These are phyloP conservation scores for Saussurea involucrata DNA, from an alignment of 129 eudicot species.

Conservation along the genomic window DNA sequence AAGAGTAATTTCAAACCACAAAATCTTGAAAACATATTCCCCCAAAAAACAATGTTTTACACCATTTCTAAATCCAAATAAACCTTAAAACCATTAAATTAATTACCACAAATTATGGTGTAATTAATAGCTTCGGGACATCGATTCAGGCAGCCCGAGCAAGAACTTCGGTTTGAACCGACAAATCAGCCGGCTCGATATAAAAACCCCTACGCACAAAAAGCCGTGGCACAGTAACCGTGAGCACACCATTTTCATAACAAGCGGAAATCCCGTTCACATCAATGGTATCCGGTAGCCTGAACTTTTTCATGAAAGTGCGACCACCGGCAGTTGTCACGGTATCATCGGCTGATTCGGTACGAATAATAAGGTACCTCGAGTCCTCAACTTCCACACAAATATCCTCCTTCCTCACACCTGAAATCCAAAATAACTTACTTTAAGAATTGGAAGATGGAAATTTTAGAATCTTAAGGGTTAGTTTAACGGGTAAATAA, in stretches of 20 bases:
- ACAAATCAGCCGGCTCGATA: slow-evolving; percentile 57
- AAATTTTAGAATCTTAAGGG: neutral
- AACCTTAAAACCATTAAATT: neutral
- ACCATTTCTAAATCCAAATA: neutral
- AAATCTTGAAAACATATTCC: neutral
- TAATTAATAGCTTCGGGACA: neutral
- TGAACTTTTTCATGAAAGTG: slow-evolving; percentile 63
- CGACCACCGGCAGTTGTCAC: slow-evolving; percentile 33
- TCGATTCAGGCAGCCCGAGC: slow-evolving; percentile 78
- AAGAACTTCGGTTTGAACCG: slow-evolving; percentile 37
- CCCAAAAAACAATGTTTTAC: slow-evolving; percentile 9
- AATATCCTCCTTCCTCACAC: slow-evolving; percentile 80
- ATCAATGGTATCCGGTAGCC: slow-evolving; percentile 69
- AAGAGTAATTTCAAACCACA: slow-evolving; percentile 3
- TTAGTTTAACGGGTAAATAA: neutral
- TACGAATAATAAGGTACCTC: slow-evolving; percentile 75
- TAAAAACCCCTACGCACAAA: slow-evolving; percentile 57
- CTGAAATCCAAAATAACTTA: slow-evolving; percentile 24
- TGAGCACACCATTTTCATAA: slow-evolving; percentile 71
- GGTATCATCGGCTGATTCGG: slow-evolving; percentile 45
- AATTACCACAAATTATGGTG: neutral
- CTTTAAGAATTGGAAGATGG: neutral
- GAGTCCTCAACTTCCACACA: slow-evolving; percentile 84
- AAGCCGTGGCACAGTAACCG: slow-evolving; percentile 77
- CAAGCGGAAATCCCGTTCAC: slow-evolving; percentile 79